Evolutionary conservation across 176 grass and related monocot species (phyloP), one percentile per base, ranked within the genome.

Genomic region (Luzula sylvatica): DNA sequence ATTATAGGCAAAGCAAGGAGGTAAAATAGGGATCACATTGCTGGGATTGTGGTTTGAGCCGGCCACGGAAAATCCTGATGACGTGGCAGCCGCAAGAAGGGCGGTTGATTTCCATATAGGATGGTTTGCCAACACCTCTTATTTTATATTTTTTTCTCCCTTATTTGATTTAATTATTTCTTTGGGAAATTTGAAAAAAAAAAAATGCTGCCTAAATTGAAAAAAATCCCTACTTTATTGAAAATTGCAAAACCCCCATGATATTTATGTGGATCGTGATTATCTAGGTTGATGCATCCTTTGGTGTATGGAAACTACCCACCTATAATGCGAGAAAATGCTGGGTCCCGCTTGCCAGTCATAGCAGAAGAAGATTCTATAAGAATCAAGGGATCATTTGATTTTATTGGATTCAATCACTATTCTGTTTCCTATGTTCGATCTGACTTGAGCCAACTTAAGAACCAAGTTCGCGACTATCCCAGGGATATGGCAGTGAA

Each of bases 381-480:
- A 17, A 69, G 9, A 38, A 15, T 83, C 3, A 65, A 59, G 2
- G 75, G 72, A 6, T 78, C 83, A 0, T 81, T 83, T 30, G 88
- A 87, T 56, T 94, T 94, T 74, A 38, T 83, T 23, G 88, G 82
- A 42, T 32, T 94, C 44, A 94, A 87, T 4, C 83, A 94, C 27
- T 94, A 94, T 51, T 0, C 57, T 16, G 61, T 48, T 4, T 0
- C 58, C 2, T 75, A 68, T 3, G 25, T 73, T 7, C 38, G 15
- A 56, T 50, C 53, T 4, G 12, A 42, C 5, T 21, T 38, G 11
- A 8, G 32, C 12, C 15, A 44, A 8, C 70, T 82, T 14, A 20
- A 46, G 8, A 7, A 74, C 0, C 22, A 40, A 46, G 11, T 11
- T 28, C n/a, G 54, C 16, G 83, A 94, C 26, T 83, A 83, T 51